Conservation (phyloP, 108 stramenopile species). For the Cyclotella sp. region DNA sequence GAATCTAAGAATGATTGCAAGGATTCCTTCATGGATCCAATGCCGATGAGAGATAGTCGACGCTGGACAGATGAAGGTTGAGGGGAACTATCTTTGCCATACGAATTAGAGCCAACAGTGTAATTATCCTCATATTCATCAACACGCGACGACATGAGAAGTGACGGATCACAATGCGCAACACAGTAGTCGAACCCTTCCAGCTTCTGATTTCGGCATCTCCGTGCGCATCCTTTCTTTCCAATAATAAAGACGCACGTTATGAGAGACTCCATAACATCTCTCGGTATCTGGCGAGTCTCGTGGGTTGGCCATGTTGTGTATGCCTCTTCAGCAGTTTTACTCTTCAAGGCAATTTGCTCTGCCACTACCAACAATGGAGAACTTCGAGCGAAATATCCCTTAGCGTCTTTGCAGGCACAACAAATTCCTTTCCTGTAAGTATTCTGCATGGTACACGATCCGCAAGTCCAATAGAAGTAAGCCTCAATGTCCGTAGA, state of each 20-base stretch:
- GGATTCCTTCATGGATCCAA: slow-evolving; percentile 20
- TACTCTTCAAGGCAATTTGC: slow-evolving; percentile 27
- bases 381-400: slow-evolving; percentile 17
- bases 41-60: background rate
- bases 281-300: slow-evolving; percentile 30
- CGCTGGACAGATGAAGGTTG: background rate
- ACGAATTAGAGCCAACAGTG: slow-evolving; percentile 5
- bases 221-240: slow-evolving; percentile 18
- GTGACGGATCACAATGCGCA: slow-evolving; percentile 40
- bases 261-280: slow-evolving; percentile 40
- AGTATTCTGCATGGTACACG: slow-evolving; percentile 47
- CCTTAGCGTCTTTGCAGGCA: slow-evolving; percentile 33
- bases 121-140: slow-evolving; percentile 1
- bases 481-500: slow-evolving; percentile 26
- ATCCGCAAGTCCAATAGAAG: slow-evolving; percentile 51
- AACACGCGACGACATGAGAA: background rate
- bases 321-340: slow-evolving; percentile 30
- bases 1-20: slow-evolving; percentile 26
- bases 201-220: slow-evolving; percentile 38
- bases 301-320: slow-evolving; percentile 17
- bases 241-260: slow-evolving; percentile 34
- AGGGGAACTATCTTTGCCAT: slow-evolving; percentile 2
- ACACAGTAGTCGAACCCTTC: slow-evolving; percentile 43
- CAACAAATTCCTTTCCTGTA: slow-evolving; percentile 29
- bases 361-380: slow-evolving; percentile 35